Conservation (phyloP, 2,329 filamentous ascomycete species). For the Setomelanomma holmii region DNA sequence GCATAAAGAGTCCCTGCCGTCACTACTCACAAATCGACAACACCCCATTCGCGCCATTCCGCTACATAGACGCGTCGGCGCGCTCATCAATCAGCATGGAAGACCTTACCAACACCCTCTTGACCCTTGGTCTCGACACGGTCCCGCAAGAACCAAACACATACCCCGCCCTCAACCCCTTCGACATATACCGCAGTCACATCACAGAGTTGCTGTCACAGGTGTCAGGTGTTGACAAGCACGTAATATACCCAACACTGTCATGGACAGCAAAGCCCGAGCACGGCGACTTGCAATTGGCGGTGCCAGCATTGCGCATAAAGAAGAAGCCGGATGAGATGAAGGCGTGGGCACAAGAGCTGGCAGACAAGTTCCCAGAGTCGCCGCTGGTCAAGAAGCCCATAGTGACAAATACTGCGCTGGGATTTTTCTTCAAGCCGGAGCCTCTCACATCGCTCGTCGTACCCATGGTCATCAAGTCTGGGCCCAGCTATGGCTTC, state of each 20-base stretch:
- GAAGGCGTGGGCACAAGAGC: constrained; percentile 62
- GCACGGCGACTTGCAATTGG: constrained; percentile 81
- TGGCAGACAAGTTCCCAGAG: constrained; percentile 71
- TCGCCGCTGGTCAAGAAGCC: constrained; percentile 77
- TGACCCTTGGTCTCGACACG: constrained; percentile 46
- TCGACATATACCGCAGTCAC: constrained; percentile 81
- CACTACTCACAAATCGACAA: constrained; percentile 24
- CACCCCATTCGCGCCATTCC: constrained; percentile 27
- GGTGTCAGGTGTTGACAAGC: constrained; percentile 73
- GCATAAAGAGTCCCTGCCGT: constrained; percentile 1
- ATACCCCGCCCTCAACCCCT: constrained; percentile 73
- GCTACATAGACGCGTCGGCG: constrained; percentile 33
- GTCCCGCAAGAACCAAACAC: constrained; percentile 51
- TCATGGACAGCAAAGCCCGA: constrained; percentile 82
- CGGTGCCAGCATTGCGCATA: constrained; percentile 79
- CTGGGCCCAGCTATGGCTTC: constrained; percentile 68
- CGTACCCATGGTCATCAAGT: constrained; percentile 72
- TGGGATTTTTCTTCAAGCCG: constrained; percentile 83
- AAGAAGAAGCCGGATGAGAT: constrained; percentile 69
- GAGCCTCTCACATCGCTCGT: constrained; percentile 69
- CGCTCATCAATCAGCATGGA: constrained; percentile 39
- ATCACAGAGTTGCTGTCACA: constrained; percentile 72
- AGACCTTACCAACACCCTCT: constrained; percentile 46
- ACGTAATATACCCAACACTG: constrained; percentile 76
- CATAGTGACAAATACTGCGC: constrained; percentile 69